phyloP scores from a whole-genome alignment of 495 filamentous ascomycete species.

The Eremomyces bilateralis region DNA sequence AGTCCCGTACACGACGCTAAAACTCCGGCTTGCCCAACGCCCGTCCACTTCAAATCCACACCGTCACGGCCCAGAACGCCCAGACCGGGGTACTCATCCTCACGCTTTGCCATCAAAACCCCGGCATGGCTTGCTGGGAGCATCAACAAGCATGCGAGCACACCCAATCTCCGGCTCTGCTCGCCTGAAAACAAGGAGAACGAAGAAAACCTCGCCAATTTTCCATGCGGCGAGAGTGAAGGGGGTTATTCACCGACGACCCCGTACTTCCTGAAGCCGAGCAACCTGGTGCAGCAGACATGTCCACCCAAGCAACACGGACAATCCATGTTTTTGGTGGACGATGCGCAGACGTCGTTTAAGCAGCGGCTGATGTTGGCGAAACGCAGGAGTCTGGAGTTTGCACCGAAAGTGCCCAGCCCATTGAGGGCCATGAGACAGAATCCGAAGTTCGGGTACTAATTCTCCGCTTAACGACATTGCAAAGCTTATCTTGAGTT shows the following conservation, averaged over 20 bases:
- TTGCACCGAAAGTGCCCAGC: conserved; percentile 57
- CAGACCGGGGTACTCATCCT: not conserved
- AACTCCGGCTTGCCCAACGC: not conserved
- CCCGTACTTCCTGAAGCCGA: conserved; percentile 31
- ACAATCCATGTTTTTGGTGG: conserved; percentile 13
- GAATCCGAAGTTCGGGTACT: not conserved
- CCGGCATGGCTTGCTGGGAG: not conserved
- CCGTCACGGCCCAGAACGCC: not conserved
- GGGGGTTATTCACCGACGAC: conserved; percentile 24
- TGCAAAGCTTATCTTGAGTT: not conserved
- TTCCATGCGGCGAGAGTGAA: too few relatives aligned
- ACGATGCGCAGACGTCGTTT: conserved; percentile 18
- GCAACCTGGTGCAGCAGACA: conserved; percentile 40
- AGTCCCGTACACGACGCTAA: not conserved
- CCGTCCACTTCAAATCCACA: not conserved
- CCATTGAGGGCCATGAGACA: conserved; percentile 31
- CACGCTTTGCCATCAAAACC: not conserved
- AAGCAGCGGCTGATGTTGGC: conserved; percentile 49
- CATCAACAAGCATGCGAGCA: not conserved
- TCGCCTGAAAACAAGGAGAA: not conserved
- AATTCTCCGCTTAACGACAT: not conserved
- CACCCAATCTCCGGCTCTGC: not conserved
- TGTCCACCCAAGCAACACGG: conserved; percentile 31
- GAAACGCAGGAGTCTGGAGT: conserved; percentile 62
- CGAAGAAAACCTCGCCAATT: too few relatives aligned